Evolutionary conservation across 441 rosid genomes (phyloP), one percentile per base, ranked within the genome.

Genomic region (Populus hybrid): DNA sequence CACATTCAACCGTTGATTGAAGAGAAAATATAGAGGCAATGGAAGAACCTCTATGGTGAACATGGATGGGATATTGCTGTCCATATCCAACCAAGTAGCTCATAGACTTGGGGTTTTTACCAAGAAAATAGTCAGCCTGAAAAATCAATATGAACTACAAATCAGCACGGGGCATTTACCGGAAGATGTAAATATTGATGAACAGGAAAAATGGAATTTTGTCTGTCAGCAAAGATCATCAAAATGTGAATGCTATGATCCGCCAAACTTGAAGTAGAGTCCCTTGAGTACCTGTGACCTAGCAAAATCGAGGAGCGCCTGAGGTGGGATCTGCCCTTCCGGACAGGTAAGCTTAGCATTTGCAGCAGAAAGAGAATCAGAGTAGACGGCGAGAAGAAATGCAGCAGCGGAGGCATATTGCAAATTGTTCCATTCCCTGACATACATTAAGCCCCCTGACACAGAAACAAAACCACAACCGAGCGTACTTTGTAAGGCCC

Each of bases 361-460:
- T 12, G 91, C 80, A 67, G 81, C 57, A 0, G 78, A 71, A 24
- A 95, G 89, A 79, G 86, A 86, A 53, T 91, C 93, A 0, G 99
- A 92, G 80, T 95, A 95, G 46, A 92, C 35, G 2, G 95, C 89
- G 57, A 88, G 84, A 71, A 93, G 95, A 78, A 93, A 92, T 0
- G 94, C 82, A 0, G 99, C 91, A 0, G 97, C 87, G 4, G 98
- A 89, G 10, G 88, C 98, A 67, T 93, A 95, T 77, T 95, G 99
- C 93, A 95, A 83, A 75, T 95, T 95, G 91, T 95, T 95, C 99
- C 99, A 95, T 84, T 91, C 92, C 69, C 97, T 82, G 70, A 93
- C 81, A 81, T 87, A 95, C 77, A 95, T 86, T 50, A 95, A 84
- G 6, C 98, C 99, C 8, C 82, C 98, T 7, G 90, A 88, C 6